Percentiles rank a stretch among this genome's conserved stretches.
Evolutionary conservation across 1,284 basidiomycete genomes (phyloP).

Genomic region (Nidula niveotomentosa): DNA sequence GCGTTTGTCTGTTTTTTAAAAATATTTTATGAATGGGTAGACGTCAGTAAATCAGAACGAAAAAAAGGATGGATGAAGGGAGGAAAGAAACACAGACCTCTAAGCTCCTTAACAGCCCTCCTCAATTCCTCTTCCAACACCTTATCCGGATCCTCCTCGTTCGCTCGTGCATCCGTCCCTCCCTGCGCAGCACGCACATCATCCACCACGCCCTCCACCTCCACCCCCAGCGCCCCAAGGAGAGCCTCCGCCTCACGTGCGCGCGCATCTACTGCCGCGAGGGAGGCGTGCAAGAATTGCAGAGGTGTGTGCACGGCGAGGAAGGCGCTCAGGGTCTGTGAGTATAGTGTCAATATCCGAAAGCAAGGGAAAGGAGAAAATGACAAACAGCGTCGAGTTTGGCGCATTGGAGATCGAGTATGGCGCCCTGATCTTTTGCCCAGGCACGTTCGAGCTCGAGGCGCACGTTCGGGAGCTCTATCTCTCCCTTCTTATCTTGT

Average conservation of each 20-base stretch:
- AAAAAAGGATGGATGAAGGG: background rate
- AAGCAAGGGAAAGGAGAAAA: background rate
- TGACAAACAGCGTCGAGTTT: slow-evolving; percentile 15
- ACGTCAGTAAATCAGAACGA: no score
- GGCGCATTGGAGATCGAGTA: slow-evolving; percentile 11
- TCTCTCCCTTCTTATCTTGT: background rate
- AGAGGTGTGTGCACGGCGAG: slow-evolving; percentile 9
- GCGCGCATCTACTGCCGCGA: slow-evolving; percentile 11
- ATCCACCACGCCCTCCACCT: slow-evolving; percentile 19
- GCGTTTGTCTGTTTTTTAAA: slow-evolving; percentile 1
- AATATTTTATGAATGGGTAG: background rate
- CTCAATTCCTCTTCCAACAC: slow-evolving; percentile 9
- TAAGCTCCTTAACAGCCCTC: slow-evolving; percentile 10
- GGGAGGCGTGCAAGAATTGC: slow-evolving; percentile 14
- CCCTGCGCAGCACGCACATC: background rate
- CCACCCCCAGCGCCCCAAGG: slow-evolving; percentile 21
- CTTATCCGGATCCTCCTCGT: slow-evolving; percentile 3
- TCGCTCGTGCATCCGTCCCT: background rate
- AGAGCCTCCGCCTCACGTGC: slow-evolving; percentile 21
- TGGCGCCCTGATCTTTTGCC: slow-evolving; percentile 16
- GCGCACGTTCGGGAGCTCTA: slow-evolving; percentile 8
- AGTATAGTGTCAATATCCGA: background rate
- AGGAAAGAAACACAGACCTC: slow-evolving; percentile 6
- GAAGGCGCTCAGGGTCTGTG: slow-evolving; percentile 7
- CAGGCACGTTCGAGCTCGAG: slow-evolving; percentile 18